Percentiles rank a stretch among this genome's conserved stretches.
phyloP scores from a whole-genome alignment of 2,329 filamentous ascomycete species.

The Aureobasidium sp. region DNA sequence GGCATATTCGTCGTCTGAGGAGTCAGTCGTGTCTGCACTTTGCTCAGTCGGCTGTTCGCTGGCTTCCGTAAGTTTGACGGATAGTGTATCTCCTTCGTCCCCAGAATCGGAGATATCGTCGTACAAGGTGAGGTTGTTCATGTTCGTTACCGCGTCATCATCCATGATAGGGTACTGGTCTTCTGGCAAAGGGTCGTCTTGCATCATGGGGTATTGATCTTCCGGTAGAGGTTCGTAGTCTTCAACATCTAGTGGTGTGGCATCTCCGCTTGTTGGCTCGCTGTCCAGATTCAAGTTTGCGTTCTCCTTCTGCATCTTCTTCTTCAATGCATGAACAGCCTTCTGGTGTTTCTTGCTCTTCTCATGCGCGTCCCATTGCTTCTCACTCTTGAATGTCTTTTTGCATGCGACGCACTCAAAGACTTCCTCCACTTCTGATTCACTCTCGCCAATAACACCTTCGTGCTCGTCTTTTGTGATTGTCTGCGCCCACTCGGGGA shows the following conservation, averaged over 20 bases:
- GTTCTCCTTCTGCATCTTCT: constrained; percentile 78
- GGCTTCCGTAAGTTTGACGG: neutral
- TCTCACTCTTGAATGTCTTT: constrained; percentile 77
- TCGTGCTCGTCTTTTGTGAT: constrained; percentile 46
- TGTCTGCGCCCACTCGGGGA: constrained; percentile 68
- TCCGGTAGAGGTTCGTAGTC: constrained; percentile 19
- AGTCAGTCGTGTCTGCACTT: neutral
- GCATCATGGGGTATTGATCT: constrained; percentile 13
- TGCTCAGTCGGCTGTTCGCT: neutral
- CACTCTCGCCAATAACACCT: constrained; percentile 42
- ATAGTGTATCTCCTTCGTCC: neutral
- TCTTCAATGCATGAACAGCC: constrained; percentile 67
- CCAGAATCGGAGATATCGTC: constrained; percentile 16
- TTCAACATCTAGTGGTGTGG: constrained; percentile 25
- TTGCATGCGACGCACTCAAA: constrained; percentile 57
- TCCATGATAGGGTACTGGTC: constrained; percentile 10
- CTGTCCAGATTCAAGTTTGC: constrained; percentile 45
- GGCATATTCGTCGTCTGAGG: constrained; percentile 35
- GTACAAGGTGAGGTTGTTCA: constrained; percentile 19
- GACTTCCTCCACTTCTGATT: constrained; percentile 39
- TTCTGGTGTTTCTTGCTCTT: constrained; percentile 95
- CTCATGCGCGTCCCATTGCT: constrained; percentile 84
- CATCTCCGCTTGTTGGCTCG: constrained; percentile 25
- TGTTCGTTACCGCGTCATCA: constrained; percentile 13
- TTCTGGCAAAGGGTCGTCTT: neutral